Evolutionary conservation across 1,139 yeast genomes (phyloP), one percentile per base, ranked within the genome.

Genomic region (Suhomyces kunorum): DNA sequence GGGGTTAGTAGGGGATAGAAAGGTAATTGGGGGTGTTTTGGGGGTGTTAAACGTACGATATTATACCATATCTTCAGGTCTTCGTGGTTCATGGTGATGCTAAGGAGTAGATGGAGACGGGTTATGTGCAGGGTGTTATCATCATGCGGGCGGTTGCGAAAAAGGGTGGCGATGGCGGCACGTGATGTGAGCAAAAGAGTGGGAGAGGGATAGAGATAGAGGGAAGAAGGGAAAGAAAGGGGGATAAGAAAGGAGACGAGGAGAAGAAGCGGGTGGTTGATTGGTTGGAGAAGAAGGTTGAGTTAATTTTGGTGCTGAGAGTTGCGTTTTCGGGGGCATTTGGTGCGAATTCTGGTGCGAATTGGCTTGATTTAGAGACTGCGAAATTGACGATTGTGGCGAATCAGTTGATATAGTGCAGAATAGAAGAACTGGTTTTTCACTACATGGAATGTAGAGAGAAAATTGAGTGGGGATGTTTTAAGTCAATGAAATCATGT

Each of bases 31-130:
- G 5, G 9, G 28, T 2, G 9, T 7, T 13, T 25, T 6, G 28
- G n/a, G 15, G 16, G 13, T 3, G 9, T 20, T 20, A n/a, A 16
- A 53, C 56, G 26, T 50, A 53, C 57, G 16, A 53, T 48, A 4
- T 18, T 39, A 9, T 40, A 36, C 56, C 56, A 53, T 11, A 42
- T 20, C 41, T 40, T 44, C 39, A 33, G 38, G 20, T 34, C 39
- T 24, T 36, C 40, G 27, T 20, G n/a, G 8, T 11, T n/a, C 24
- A 20, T 20, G 24, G 24, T 20, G 11, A n/a, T 9, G 3, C n/a
- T 8, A 20, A 5, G 11, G n/a, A 20, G 5, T 20, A 20, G n/a
- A 9, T 20, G 24, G 11, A 7, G 16, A n/a, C 13, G 28, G 13
- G 27, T 12, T 12, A 12, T 25, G 24, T 20, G 24, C 24, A 20